Evolutionary conservation across 129 eudicot genomes (phyloP), one percentile per base, ranked within the genome.

Genomic region (Calendula officinalis): DNA sequence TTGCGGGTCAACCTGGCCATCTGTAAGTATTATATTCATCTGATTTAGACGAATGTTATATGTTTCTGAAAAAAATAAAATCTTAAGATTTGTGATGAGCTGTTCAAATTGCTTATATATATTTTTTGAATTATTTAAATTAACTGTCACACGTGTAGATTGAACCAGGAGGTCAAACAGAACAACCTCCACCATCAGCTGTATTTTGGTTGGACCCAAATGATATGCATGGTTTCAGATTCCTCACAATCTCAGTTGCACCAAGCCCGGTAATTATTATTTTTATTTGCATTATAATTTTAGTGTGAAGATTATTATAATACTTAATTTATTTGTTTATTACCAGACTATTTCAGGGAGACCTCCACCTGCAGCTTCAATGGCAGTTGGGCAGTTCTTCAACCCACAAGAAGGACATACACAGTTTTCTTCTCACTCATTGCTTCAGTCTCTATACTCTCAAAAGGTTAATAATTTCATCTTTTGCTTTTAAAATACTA

Each of bases 91-190:
- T 43, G 14, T 49, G 40, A 40, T 50, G 52, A 60, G 60, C 69
- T 69, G 44, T 7, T 64, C 41, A n/a, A 36, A 12, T 52, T 54
- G 43, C 12, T 50, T 12, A 50, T 40, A 7, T 49, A 47, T 22
- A 22, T 22, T 22, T 22, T 22, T 22, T 22, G 2, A 22, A 0
- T 22, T 22, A 22, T 50, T 17, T 53, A 14, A 72, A 41, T 62
- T 36, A 48, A 67, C 54, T 68, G 47, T 74, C 61, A 55, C 77
- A 62, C 77, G 32, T 71, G 42, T 61, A 94, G 99, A 76, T 84
- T 58, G 99, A 94, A 72, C 99, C 99, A 59, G 99, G 99, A 67
- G 86, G 95, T 79, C 99, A 94, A 75, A 89, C 99, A 45, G 95
- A 94, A 60, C 99, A 94, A 71, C 84, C 97, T 67, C 33, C 63